These are phyloP conservation scores for Aspergillus neotritici DNA, from an alignment of 2,329 filamentous ascomycete genomes.

Conservation along the genomic window DNA sequence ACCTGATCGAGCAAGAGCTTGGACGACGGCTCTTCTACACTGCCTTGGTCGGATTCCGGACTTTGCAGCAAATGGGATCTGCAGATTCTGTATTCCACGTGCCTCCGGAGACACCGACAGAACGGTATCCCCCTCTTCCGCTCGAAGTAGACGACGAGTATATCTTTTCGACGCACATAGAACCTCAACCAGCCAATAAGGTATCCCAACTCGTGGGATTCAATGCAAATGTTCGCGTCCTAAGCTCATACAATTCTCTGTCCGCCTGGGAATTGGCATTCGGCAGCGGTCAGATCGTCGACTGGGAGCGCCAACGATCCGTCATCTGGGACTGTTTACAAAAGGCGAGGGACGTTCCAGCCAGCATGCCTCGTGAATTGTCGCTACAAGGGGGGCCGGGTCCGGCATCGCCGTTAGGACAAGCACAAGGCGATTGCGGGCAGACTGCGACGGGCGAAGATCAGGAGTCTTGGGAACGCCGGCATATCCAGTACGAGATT, in stretches of 20 bases:
- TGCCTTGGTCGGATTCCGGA: conserved; percentile 68
- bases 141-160: conserved; percentile 79
- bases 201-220: conserved; percentile 73
- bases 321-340: conserved; percentile 66
- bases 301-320: conserved; percentile 70
- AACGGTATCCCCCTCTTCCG: conserved; percentile 73
- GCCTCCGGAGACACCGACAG: conserved; percentile 66
- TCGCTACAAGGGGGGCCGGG: conserved; percentile 42
- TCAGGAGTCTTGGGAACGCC: conserved; percentile 21
- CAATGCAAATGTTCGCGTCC: conserved; percentile 71
- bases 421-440: conserved; percentile 29
- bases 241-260: conserved; percentile 71
- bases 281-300: conserved; percentile 68
- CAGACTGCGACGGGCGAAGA: conserved; percentile 47
- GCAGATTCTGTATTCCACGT: conserved; percentile 67
- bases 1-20: conserved; percentile 43
- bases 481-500: conserved; percentile 69
- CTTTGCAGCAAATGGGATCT: conserved; percentile 70
- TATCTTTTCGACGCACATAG: conserved; percentile 65
- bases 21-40: conserved; percentile 71
- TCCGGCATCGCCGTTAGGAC: conserved; percentile 29
- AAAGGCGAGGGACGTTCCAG: conserved; percentile 63
- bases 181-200: conserved; percentile 61
- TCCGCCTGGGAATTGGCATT: conserved; percentile 78
- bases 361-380: conserved; percentile 64